Evolutionary conservation across 2,329 filamentous ascomycete species (phyloP).

Genomic region (Knufia petricola): DNA sequence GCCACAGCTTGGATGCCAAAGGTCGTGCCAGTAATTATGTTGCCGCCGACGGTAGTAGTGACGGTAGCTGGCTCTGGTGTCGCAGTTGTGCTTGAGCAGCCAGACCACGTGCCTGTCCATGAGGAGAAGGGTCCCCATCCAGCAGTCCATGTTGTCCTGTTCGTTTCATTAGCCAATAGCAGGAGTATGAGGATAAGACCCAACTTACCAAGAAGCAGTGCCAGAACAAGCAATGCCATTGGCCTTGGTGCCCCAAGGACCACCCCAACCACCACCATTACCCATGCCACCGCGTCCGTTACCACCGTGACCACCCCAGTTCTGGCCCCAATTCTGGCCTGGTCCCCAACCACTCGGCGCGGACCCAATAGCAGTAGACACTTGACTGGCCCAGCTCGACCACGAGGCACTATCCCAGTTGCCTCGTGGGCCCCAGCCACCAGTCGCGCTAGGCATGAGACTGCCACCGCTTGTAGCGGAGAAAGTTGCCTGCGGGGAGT

Average conservation of each 20-base stretch:
- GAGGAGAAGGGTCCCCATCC: slow-evolving; percentile 16
- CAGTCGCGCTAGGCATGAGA: slow-evolving; percentile 17
- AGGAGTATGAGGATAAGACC: not conserved
- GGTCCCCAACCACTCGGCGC: slow-evolving; percentile 19
- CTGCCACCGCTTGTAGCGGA: slow-evolving; percentile 22
- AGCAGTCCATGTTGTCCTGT: slow-evolving; percentile 23
- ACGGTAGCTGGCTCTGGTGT: slow-evolving; percentile 20
- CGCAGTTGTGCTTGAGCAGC: slow-evolving; percentile 21
- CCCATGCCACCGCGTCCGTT: slow-evolving; percentile 12
- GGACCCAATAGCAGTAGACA: slow-evolving; percentile 19
- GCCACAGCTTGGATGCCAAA: slow-evolving; percentile 22
- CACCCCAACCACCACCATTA: slow-evolving; percentile 14
- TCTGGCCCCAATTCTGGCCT: slow-evolving; percentile 16
- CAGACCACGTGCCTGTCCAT: slow-evolving; percentile 23
- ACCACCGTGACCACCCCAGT: slow-evolving; percentile 19
- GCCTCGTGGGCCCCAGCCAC: slow-evolving; percentile 17
- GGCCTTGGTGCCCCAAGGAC: slow-evolving; percentile 23
- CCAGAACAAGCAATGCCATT: slow-evolving; percentile 20
- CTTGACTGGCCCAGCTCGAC: slow-evolving; percentile 19
- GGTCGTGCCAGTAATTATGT: slow-evolving; percentile 23
- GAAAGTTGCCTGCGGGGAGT: slow-evolving; percentile 23
- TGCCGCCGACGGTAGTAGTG: slow-evolving; percentile 19
- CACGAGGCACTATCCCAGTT: slow-evolving; percentile 18
- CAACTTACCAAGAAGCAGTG: slow-evolving; percentile 12
- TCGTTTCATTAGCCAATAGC: not conserved